A percentile compares a stretch with the other conserved stretches of the same genome.
Evolutionary conservation across 805 yeast genomes (phyloP).

Genomic region (Starmerella etchellsii): DNA sequence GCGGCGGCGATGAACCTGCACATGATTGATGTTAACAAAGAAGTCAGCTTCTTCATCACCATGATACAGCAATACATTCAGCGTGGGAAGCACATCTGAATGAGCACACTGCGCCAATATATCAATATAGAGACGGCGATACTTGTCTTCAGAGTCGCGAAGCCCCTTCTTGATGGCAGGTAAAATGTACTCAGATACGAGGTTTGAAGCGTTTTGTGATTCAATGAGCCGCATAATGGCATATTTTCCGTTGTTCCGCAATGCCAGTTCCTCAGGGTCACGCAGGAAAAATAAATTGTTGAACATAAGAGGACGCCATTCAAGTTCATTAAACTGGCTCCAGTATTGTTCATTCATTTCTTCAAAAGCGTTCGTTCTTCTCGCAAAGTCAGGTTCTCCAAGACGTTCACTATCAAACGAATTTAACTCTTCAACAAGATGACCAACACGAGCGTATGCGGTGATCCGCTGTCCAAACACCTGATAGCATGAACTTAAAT

Average conservation of each 20-base stretch:
- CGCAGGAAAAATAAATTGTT: slow-evolving; percentile 56
- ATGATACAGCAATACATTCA: slow-evolving; percentile 38
- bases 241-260: slow-evolving; percentile 64
- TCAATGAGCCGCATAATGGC: slow-evolving; percentile 55
- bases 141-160: slow-evolving; percentile 43
- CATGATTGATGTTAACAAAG: slow-evolving; percentile 62
- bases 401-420: slow-evolving; percentile 49
- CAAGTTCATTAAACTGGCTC: slow-evolving; percentile 33
- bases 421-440: slow-evolving; percentile 52
- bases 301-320: slow-evolving; percentile 73
- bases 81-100: slow-evolving; percentile 22
- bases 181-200: slow-evolving; percentile 43
- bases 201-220: slow-evolving; percentile 7
- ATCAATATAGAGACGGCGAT: slow-evolving; percentile 59
- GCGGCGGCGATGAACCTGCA: slow-evolving; percentile 76
- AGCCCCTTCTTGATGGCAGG: slow-evolving; percentile 60
- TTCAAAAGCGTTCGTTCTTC: slow-evolving; percentile 55
- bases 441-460: slow-evolving; percentile 35
- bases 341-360: slow-evolving; percentile 46
- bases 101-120: slow-evolving; percentile 51
- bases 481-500: slow-evolving; percentile 45
- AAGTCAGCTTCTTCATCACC: slow-evolving; percentile 78
- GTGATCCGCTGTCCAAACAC: slow-evolving; percentile 41
- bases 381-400: slow-evolving; percentile 68
- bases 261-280: slow-evolving; percentile 66